Base-by-base conservation (phyloP, 1,139 yeast species). In the Debaryomyces coudertii region DNA sequence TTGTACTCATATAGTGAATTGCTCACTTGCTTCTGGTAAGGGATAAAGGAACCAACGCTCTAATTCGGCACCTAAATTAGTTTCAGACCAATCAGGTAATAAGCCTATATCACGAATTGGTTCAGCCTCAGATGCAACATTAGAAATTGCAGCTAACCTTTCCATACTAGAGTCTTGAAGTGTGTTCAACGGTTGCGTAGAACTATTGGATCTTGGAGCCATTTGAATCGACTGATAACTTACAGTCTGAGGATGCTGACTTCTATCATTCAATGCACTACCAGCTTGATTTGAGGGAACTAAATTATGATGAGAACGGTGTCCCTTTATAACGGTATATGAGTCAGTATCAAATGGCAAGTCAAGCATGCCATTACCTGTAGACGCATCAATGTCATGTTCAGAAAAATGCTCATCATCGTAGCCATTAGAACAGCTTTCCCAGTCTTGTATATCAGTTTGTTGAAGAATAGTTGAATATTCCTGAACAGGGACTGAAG, bases 41-140 rank as follows among this genome's bases (percentile, higher is more conserved):
- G 53, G 53, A 34, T 47, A 45, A 20, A 50, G 46, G 29, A 50
- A 50, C 53, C 53, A 50, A 14, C 52, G 28, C 29, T 50, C 53
- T 18, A 50, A 36, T 27, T 50, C 53, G 5, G 53, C 53, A 9
- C 51, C 52, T 22, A 50, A 34, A 36, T 36, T 43, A 11, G 30
- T 29, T 27, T 45, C 47, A 15, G 41, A 42, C 42, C 36, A 42
- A 22, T 36, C 35, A 27, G 41, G 12, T 2, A 16, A 14, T 4
- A 14, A 7, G 30, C 30, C 39, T 20, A 40, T 38, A 14, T 44
- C 48, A 22, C 41, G 36, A 20, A 39, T 36, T 20, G 47, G 49
- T n/a, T 44, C 44, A 5, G 47, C 45, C 14, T 42, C 40, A 8
- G 50, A 46, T 11, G 42, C 44, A 12, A 35, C 39, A n/a, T 39